A percentile compares a stretch with the other conserved stretches of the same genome.
phyloP scores from a whole-genome alignment of 2,329 filamentous ascomycete species.

The Botryotinia convoluta region DNA sequence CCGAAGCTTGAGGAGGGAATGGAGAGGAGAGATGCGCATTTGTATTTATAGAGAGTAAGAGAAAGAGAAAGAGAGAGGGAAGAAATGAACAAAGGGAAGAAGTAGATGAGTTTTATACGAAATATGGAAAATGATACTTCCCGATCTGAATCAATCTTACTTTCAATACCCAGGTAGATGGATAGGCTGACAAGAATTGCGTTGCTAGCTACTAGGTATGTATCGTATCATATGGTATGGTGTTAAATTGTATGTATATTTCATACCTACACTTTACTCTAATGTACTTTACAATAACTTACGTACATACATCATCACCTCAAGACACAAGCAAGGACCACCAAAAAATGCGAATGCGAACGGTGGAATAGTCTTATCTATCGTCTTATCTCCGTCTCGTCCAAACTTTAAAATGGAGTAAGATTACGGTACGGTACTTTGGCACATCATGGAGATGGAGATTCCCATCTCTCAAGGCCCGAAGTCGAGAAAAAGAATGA shows the following conservation, averaged over 20 bases:
- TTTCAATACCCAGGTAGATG: background rate
- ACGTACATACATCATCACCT: background rate
- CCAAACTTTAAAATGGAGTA: background rate
- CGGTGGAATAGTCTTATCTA: background rate
- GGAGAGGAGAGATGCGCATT: slow-evolving; percentile 46
- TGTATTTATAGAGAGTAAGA: slow-evolving; percentile 39
- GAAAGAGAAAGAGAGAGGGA: background rate
- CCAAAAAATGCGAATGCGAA: background rate
- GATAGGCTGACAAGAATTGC: background rate
- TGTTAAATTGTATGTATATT: background rate
- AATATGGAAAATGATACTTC: background rate
- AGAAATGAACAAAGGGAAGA: background rate
- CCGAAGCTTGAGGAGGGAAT: slow-evolving; percentile 26
- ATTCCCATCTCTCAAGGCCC: background rate
- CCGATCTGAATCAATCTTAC: background rate
- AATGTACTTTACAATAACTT: background rate
- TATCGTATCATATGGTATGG: background rate
- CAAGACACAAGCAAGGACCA: background rate
- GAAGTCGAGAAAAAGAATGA: background rate
- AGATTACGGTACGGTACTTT: background rate
- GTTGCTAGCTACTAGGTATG: background rate
- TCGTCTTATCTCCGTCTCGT: background rate
- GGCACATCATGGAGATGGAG: background rate
- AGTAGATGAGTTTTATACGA: background rate
- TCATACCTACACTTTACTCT: background rate